These are phyloP conservation scores for Claviceps fusiformis DNA, from an alignment of 2,329 filamentous ascomycete genomes.

Conservation along the genomic window DNA sequence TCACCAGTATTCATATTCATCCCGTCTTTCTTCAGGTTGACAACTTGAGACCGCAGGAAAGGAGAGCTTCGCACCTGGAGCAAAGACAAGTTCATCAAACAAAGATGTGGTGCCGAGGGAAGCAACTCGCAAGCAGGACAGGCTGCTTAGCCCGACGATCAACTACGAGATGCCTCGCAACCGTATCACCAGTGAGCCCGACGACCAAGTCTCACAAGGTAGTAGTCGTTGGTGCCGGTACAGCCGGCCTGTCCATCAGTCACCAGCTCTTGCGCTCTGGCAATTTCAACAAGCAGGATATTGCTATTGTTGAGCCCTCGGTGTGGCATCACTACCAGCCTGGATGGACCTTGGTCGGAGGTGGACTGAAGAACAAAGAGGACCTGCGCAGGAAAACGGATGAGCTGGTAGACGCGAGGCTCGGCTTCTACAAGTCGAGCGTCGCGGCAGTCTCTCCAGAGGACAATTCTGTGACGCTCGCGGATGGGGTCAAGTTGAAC, in stretches of 20 bases:
- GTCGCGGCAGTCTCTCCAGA: conserved; percentile 40
- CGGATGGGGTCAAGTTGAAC: conserved; percentile 38
- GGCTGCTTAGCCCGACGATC: background rate
- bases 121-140: background rate
- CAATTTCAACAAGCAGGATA: conserved; percentile 43
- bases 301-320: conserved; percentile 51
- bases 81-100: background rate
- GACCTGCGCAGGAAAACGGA: conserved; percentile 38
- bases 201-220: conserved; percentile 39
- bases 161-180: conserved; percentile 7
- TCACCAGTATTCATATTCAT: too few species aligned
- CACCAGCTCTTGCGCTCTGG: conserved; percentile 52
- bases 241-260: conserved; percentile 50
- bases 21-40: background rate
- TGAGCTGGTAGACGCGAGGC: conserved; percentile 41
- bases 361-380: conserved; percentile 49
- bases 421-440: conserved; percentile 43
- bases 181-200: conserved; percentile 18
- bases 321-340: conserved; percentile 55
- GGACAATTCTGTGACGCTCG: conserved; percentile 41
- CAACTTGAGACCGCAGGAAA: too few species aligned
- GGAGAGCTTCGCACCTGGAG: background rate
- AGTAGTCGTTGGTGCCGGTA: conserved; percentile 53
- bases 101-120: background rate
- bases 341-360: conserved; percentile 56